Evolutionary conservation across 148 eudicot species (phyloP), one percentile per base, ranked within the genome.

Genomic region (Euryodendron excelsum): DNA sequence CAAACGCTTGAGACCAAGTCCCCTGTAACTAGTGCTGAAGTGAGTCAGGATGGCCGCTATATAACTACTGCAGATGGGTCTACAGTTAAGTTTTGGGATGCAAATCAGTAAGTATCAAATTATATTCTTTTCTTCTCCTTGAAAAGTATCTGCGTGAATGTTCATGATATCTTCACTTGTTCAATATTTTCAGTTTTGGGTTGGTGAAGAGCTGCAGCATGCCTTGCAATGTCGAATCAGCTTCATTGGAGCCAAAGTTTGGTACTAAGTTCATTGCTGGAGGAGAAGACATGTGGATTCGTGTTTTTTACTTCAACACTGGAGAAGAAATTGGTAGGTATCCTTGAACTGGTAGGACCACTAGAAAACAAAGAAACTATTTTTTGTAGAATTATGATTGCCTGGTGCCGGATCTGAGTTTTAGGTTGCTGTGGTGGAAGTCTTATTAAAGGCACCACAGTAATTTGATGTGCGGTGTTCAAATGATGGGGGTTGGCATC

Each of bases 281-380:
- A 76, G 98, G 98, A 55, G 98, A 91, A 89, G 98, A 94, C 80
- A 89, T 94, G 98, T 94, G 98, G 98, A 86, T 94, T 76, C 96
- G 81, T 76, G 84, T 92, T n/a, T 94, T 86, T 78, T 97, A 94
- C 86, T 94, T 94, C 82, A 89, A 90, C 78, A 94, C 92, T 53
- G 97, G 98, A 41, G 92, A 87, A 81, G 97, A 91, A 83, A 84
- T 84, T 75, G 98, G 98, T 94, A 68, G 67, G 87, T 76, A 33
- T 11, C 41, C 45, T 72, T 27, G 36, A 45, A 44, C 41, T 28
- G 28, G 3, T 65, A 36, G 45, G 23, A 33, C 3, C 39, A 33
- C 21, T 33, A 65, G 20, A 17, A 15, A 20, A 55, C 20, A 23
- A 21, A 13, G n/a, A 18, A 21, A 55, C 23, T 55, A 8, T 18